Percentiles rank a stretch among this genome's conserved stretches.
These are phyloP conservation scores for Neurospora sp. DNA, from an alignment of 495 filamentous ascomycete species.

Conservation along the genomic window DNA sequence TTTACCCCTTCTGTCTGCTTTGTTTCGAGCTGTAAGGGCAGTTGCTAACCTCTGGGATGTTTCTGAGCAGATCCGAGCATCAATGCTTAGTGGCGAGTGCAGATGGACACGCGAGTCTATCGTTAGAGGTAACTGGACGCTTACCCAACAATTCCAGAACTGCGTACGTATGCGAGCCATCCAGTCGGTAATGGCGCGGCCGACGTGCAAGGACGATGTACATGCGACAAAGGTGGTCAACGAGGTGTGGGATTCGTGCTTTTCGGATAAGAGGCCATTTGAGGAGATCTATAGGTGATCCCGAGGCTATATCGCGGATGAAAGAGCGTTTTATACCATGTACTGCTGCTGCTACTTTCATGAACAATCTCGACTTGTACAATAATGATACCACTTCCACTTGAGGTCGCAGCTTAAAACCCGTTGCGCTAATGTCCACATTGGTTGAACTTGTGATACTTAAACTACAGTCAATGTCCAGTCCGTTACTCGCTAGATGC, in stretches of 20 bases:
- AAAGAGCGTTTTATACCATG: background rate
- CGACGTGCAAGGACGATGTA: slow-evolving; percentile 72
- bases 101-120: slow-evolving; percentile 83
- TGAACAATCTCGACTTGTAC: background rate
- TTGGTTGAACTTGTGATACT: background rate
- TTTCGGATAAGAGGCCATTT: slow-evolving; percentile 85
- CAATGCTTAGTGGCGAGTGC: slow-evolving; percentile 87
- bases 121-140: slow-evolving; percentile 67
- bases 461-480: background rate
- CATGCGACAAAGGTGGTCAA: slow-evolving; percentile 84
- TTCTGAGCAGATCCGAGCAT: slow-evolving; percentile 66
- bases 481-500: background rate
- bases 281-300: slow-evolving; percentile 86
- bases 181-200: slow-evolving; percentile 61
- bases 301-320: background rate
- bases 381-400: background rate
- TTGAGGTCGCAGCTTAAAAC: background rate
- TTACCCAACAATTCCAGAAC: slow-evolving; percentile 87
- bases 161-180: slow-evolving; percentile 78
- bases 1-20: background rate
- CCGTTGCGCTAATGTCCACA: background rate
- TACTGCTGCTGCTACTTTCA: background rate
- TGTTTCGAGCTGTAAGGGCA: background rate
- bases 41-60: background rate
- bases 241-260: slow-evolving; percentile 96